phyloP scores from a whole-genome alignment of 2,329 filamentous ascomycete genomes.

The Beauveria brongniartii region DNA sequence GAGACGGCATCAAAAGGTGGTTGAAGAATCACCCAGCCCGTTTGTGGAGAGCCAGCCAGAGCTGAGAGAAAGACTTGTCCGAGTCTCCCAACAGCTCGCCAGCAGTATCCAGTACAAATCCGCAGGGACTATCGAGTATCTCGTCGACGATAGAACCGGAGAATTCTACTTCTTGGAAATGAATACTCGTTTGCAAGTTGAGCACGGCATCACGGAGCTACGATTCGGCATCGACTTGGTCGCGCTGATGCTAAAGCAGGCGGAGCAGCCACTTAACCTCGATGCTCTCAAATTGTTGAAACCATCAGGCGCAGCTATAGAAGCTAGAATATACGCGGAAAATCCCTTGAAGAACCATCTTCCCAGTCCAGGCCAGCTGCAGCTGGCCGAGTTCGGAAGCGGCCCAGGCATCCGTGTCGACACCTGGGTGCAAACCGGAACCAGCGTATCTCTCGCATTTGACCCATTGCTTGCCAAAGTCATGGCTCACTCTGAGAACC shows the following conservation, averaged over 20 bases:
- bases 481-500: constrained; percentile 40
- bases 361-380: constrained; percentile 51
- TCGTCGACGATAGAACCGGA: constrained; percentile 23
- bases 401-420: constrained; percentile 46
- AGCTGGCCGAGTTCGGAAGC: constrained; percentile 47
- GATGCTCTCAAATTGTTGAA: neutral
- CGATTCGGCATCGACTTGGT: constrained; percentile 69
- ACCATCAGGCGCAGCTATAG: constrained; percentile 27
- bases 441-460: constrained; percentile 48
- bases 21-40: constrained; percentile 29
- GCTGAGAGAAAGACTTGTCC: neutral
- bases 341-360: constrained; percentile 51
- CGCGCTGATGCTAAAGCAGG: constrained; percentile 35
- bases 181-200: constrained; percentile 36
- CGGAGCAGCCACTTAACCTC: constrained; percentile 14
- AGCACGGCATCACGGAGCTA: constrained; percentile 56
- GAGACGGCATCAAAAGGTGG: constrained; percentile 37
- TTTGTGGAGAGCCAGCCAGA: neutral
- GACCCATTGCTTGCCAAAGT: constrained; percentile 51
- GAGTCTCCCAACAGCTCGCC: neutral
- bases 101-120: constrained; percentile 20
- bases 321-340: constrained; percentile 34
- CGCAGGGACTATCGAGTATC: constrained; percentile 34
- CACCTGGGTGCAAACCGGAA: constrained; percentile 54
- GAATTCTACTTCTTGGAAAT: constrained; percentile 38